Conservation (phyloP, 805 yeast species). For the Scheffersomyces spartinae region DNA sequence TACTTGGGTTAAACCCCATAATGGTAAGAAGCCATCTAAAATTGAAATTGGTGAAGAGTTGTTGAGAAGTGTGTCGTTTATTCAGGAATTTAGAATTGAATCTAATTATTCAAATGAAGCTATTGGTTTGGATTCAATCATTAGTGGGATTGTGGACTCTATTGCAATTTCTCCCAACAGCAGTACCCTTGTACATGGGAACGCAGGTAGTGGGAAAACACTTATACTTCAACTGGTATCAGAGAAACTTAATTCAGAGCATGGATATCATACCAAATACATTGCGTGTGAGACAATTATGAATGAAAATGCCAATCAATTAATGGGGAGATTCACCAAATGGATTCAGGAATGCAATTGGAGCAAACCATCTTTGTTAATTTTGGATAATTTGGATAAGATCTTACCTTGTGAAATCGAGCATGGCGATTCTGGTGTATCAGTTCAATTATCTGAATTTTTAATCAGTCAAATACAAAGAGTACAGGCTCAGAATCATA, state of each 20-base stretch:
- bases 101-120: not conserved
- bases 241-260: conserved; percentile 17
- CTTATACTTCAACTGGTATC: conserved; percentile 35
- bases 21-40: conserved; percentile 17
- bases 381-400: conserved; percentile 71
- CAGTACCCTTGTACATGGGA: conserved; percentile 59
- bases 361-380: conserved; percentile 65
- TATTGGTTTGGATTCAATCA: conserved; percentile 45
- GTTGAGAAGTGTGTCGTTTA: conserved; percentile 32
- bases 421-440: conserved; percentile 46
- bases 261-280: conserved; percentile 35
- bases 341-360: conserved; percentile 49
- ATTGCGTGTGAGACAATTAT: conserved; percentile 44
- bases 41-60: conserved; percentile 43
- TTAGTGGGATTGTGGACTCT: conserved; percentile 27
- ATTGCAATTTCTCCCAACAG: conserved; percentile 32
- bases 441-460: conserved; percentile 56
- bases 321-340: conserved; percentile 32
- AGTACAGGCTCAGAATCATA: conserved; percentile 30
- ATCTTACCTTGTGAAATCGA: conserved; percentile 55
- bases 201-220: conserved; percentile 77
- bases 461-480: conserved; percentile 34
- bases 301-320: conserved; percentile 38
- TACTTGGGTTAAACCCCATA: conserved; percentile 31
- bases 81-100: conserved; percentile 6